Base-by-base conservation (phyloP, 768 basidiomycete species). In the Obba rivulosa region DNA sequence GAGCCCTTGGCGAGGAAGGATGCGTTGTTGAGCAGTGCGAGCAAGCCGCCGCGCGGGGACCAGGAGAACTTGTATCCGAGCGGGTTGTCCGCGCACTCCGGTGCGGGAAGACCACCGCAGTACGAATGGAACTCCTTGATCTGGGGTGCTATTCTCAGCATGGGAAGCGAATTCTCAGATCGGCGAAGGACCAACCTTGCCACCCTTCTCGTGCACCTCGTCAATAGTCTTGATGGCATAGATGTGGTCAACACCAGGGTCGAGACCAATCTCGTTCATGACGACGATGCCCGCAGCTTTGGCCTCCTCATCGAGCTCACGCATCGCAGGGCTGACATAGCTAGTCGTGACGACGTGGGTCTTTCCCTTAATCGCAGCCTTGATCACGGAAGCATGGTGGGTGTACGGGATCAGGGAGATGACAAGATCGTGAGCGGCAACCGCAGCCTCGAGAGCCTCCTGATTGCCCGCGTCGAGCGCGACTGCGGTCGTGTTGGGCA, bases 31-130 rank as follows among this genome's bases (percentile, higher is more conserved):
- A 93, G 80, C 44, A 97, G 80, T 2, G 96, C 95, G 57, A 97
- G 86, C 47, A 99, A 85, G 38, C 94, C 93, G 44, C 94, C 95
- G 18, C 92, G 87, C 8, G 93, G 89, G 7, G 92, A 95, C 96
- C 96, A 98, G 34, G 92, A 96, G 73, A 99, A 97, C 67, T 97
- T 97, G 82, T 97, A 99, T 10, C 95, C 95, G 48, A 98, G 85
- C 2, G 96, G 93, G 73, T 98, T 99, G 61, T 84, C 83, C 3
- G 92, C 81, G 62, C 86, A 86, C 59, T 91, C 85, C 7, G 92
- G 90, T 0, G 93, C 91, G 41, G 94, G 93, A 41, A 97, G 86
- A 50, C 95, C 95, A 62, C 94, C 93, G 55, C 95, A 98, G 78
- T 92, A 96, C 0, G 90, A 93, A 47, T 87, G 70, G 79, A 98